These are phyloP conservation scores for Alternaria burnsii DNA, from an alignment of 2,329 filamentous ascomycete species.

Conservation along the genomic window DNA sequence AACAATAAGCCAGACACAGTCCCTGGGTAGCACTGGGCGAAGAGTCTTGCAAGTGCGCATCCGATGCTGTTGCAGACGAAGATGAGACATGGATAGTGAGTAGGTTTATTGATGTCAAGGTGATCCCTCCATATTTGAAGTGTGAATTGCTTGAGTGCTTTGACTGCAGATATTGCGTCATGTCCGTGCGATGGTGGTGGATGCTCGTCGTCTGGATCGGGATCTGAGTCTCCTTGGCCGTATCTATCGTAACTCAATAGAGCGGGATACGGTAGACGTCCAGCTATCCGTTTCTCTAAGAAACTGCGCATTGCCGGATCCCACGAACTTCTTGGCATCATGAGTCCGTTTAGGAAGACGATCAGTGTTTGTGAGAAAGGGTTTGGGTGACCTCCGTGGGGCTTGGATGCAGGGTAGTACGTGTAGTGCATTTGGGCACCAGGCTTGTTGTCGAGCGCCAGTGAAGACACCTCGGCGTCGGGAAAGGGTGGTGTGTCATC, in stretches of 20 bases:
- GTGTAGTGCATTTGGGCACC: constrained; percentile 45
- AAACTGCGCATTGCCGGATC: constrained; percentile 44
- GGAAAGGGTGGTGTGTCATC: constrained; percentile 44
- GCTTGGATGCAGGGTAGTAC: constrained; percentile 43
- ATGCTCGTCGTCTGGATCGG: constrained; percentile 52
- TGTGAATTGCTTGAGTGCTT: constrained; percentile 58
- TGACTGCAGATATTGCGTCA: constrained; percentile 55
- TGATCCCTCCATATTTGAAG: constrained; percentile 50
- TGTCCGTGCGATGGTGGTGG: constrained; percentile 56
- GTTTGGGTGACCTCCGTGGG: constrained; percentile 34
- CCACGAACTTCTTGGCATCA: constrained; percentile 54
- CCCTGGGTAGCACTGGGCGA: constrained; percentile 57
- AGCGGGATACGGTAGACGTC: constrained; percentile 47
- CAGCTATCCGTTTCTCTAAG: constrained; percentile 34
- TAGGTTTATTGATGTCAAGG: constrained; percentile 46
- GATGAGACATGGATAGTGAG: constrained; percentile 47
- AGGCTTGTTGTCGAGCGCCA: constrained; percentile 40
- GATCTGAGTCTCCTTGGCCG: constrained; percentile 64
- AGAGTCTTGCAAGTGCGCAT: constrained; percentile 62
- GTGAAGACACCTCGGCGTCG: constrained; percentile 38
- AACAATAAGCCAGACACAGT: constrained; percentile 59
- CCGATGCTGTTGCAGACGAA: constrained; percentile 64
- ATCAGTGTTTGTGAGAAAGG: constrained; percentile 50
- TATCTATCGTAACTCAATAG: constrained; percentile 67
- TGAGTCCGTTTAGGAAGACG: constrained; percentile 57